Base-by-base conservation (phyloP, 306 rosid species). In the Cicer judaicum region DNA sequence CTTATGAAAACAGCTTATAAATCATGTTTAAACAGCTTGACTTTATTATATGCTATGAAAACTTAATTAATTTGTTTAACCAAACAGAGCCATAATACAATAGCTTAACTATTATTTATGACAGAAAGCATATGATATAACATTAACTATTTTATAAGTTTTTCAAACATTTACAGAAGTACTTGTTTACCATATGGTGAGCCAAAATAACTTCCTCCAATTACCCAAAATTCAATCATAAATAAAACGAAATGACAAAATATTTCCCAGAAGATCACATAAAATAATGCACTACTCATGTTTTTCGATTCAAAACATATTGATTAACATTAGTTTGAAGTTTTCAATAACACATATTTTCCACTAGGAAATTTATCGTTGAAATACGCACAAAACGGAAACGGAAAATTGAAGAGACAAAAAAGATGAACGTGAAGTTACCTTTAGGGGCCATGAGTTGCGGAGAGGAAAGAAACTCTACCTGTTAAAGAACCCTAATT, bases 381-480 rank as follows among this genome's bases (percentile, higher is more conserved):
- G 8, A 29, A 59, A 29, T 34, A 3, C 36, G 36, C 36, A 29
- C 36, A 29, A 29, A 29, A 29, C 5, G 36, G 36, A 7, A 19
- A 16, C 38, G 7, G 21, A 19, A 66, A 12, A 43, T 42, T 53
- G 8, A 13, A 2, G 39, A 7, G 11, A 39, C 5, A 18, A 57
- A 7, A 11, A 15, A 0, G 41, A 69, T 10, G 56, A 15, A 6
- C 47, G 49, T 60, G 36, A 43, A 44, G 9, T 47, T 65, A 90
- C 96, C 93, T 82, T 88, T 86, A n/a, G 91, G 91, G 73, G 90
- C 93, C 96, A 90, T 90, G 14, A 67, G 36, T 73, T 10, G 63
- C 78, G 8, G 84, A 57, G 52, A 34, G 46, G 42, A 38, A 57
- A 39, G 74, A 70, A 71, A 70, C 67, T 44, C 69, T 19, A 81